Percentiles rank a stretch among this genome's conserved stretches.
These are phyloP conservation scores for Saccharomyces hybrid DNA, from an alignment of 1,139 yeast species.

Conservation along the genomic window DNA sequence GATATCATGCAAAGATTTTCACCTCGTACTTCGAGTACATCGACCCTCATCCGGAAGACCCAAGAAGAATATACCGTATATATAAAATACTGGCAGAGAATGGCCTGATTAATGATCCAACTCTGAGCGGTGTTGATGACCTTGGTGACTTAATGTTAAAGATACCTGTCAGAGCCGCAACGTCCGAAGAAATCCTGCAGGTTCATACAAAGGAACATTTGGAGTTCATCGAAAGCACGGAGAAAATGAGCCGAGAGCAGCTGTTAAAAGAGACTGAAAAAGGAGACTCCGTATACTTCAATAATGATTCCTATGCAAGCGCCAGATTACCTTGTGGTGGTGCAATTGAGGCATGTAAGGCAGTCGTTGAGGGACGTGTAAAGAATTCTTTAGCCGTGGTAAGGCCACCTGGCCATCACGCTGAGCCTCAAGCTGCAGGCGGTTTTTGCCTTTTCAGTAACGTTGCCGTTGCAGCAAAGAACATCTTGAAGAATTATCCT, in stretches of 20 bases:
- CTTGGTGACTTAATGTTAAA: constrained; percentile 82
- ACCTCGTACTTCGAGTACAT: constrained; percentile 89
- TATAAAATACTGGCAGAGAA: constrained; percentile 92
- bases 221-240: constrained; percentile 67
- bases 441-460: constrained; percentile 95
- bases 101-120: constrained; percentile 77
- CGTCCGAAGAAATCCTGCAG: constrained; percentile 72
- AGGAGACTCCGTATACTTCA: constrained; percentile 93
- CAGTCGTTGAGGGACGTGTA: constrained; percentile 88
- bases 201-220: constrained; percentile 84
- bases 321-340: constrained; percentile 97
- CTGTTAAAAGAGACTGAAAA: constrained; percentile 77
- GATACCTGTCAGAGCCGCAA: constrained; percentile 85
- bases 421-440: constrained; percentile 95
- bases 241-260: constrained; percentile 69
- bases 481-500: constrained; percentile 73
- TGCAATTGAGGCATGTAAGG: constrained; percentile 90
- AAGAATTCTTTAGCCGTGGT: constrained; percentile 94
- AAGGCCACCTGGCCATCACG: constrained; percentile 99
- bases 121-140: constrained; percentile 70
- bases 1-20: constrained; percentile 92
- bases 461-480: constrained; percentile 95
- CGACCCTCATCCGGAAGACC: constrained; percentile 99
- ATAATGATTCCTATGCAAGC: constrained; percentile 80
- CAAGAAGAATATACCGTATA: constrained; percentile 88